Percentiles rank a stretch among this genome's conserved stretches.
These are phyloP conservation scores for Penicillium frequentans DNA, from an alignment of 2,329 filamentous ascomycete genomes.

Conservation along the genomic window DNA sequence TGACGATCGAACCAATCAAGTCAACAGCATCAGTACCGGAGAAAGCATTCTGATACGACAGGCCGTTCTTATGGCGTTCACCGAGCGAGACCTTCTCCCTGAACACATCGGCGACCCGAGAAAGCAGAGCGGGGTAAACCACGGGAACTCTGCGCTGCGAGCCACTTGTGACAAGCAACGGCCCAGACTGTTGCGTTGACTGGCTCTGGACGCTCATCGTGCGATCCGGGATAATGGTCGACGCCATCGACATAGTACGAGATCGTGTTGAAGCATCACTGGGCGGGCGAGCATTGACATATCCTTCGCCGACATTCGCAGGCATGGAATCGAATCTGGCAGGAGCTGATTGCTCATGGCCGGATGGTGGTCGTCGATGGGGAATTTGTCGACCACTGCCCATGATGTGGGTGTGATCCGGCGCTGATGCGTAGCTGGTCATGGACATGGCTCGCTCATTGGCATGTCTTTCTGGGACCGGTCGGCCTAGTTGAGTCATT, in stretches of 20 bases:
- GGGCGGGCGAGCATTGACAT: conserved; percentile 37
- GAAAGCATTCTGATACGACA: conserved; percentile 97
- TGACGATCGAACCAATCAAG: conserved; percentile 92
- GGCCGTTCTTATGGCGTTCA: conserved; percentile 91
- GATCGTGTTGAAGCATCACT: conserved; percentile 46
- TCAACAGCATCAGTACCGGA: conserved; percentile 95
- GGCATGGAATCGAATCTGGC: conserved; percentile 46
- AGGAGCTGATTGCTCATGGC: conserved; percentile 34
- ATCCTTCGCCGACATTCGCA: conserved; percentile 49
- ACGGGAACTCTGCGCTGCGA: conserved; percentile 70
- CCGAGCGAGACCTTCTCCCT: conserved; percentile 81
- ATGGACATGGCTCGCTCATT: conserved; percentile 97
- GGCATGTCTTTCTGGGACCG: conserved; percentile 87
- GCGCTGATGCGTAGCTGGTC: conserved; percentile 76
- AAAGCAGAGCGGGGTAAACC: conserved; percentile 90
- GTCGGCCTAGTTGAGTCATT: conserved; percentile 86
- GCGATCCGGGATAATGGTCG: conserved; percentile 59
- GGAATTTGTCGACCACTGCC: conserved; percentile 84
- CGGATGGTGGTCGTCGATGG: conserved; percentile 64
- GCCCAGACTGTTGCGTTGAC: conserved; percentile 54
- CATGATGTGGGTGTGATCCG: conserved; percentile 82
- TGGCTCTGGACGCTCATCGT: conserved; percentile 58
- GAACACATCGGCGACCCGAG: conserved; percentile 91
- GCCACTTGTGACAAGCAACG: conserved; percentile 55
- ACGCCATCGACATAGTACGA: conserved; percentile 91